These are phyloP conservation scores for Globisporangium emineosum DNA, from an alignment of 352 stramenopile species.

Conservation along the genomic window DNA sequence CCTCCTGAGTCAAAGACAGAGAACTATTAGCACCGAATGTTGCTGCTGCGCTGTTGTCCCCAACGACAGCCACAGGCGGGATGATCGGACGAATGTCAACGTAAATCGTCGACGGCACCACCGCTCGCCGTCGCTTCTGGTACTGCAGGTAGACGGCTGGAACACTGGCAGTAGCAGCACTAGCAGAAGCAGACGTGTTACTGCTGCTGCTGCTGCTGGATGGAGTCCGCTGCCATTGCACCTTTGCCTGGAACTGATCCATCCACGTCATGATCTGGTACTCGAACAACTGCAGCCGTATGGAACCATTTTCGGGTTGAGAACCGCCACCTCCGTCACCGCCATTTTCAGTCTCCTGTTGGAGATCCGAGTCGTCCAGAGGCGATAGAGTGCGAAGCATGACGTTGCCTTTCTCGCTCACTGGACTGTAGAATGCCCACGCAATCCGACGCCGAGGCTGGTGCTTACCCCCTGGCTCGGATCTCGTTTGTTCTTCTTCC, in stretches of 20 bases:
- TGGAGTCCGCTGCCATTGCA: constrained; percentile 40
- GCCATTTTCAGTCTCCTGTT: not conserved
- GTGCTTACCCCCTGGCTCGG: not conserved
- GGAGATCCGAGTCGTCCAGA: not conserved
- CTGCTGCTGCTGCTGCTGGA: constrained; percentile 24
- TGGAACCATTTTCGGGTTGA: not conserved
- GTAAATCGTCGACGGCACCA: constrained; percentile 10
- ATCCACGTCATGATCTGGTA: constrained; percentile 63
- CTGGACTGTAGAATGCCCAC: constrained; percentile 62
- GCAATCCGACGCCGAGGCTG: constrained; percentile 30
- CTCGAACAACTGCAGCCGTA: constrained; percentile 52
- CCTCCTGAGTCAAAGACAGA: not conserved
- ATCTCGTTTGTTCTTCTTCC: constrained; percentile 15
- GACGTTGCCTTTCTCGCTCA: constrained; percentile 45
- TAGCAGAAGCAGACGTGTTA: not conserved
- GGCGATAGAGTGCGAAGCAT: constrained; percentile 25
- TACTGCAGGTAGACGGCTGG: constrained; percentile 63
- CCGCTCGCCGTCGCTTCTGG: constrained; percentile 36
- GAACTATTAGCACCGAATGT: not conserved
- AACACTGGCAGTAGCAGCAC: constrained; percentile 4
- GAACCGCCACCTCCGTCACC: too few relatives aligned
- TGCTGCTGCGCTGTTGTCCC: not conserved
- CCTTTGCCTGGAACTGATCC: constrained; percentile 53
- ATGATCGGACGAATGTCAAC: constrained; percentile 13
- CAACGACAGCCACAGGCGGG: constrained; percentile 4